Base-by-base conservation (phyloP, 1,139 yeast genomes). In the Candida albicans region DNA sequence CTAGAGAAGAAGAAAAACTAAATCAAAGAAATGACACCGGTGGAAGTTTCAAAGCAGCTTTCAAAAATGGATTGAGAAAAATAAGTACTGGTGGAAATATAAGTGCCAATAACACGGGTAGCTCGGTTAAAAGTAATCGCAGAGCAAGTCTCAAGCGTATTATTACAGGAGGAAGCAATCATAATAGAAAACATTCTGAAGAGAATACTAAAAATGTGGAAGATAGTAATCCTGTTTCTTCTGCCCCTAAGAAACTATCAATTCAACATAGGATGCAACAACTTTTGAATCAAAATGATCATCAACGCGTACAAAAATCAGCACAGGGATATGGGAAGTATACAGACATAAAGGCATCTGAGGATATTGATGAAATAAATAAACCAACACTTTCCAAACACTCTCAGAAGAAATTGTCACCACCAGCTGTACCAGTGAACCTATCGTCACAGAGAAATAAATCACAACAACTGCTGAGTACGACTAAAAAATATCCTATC, bases 261-360 rank as follows among this genome's bases (percentile, higher is more conserved):
- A 81, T 87, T 43, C 95, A 86, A 60, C 74, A 79, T 54, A 70
- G 95, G 49, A 84, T 86, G 57, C 84, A 83, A 45, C 73, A 75
- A 51, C 69, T 85, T 33, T 66, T 87, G 50, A 73, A 65, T 49
- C 67, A 61, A 43, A 70, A 70, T 15, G 74, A 73, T 30, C 73
- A 77, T 1, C 70, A 77, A 10, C 74, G 79, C 4, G 67, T 76
- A 0, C 59, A 70, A 15, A 81, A 77, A 53, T 82, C 90, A 0
- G 95, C 95, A 0, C 64, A 68, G 12, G 95, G 95, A 0, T 87
- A 87, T 57, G 95, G 95, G 2, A 78, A 79, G 53, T 85, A 75
- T 57, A 84, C 90, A 0, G 86, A 55, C 9, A 49, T 46, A 11
- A 59, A 58, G 24, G 70, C 58, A 24, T 54, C 57, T 7, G 73